Evolutionary conservation across 192 early-diverging fungal genomes (phyloP), one percentile per base, ranked within the genome.

Genomic region (Coemansia reversa): DNA sequence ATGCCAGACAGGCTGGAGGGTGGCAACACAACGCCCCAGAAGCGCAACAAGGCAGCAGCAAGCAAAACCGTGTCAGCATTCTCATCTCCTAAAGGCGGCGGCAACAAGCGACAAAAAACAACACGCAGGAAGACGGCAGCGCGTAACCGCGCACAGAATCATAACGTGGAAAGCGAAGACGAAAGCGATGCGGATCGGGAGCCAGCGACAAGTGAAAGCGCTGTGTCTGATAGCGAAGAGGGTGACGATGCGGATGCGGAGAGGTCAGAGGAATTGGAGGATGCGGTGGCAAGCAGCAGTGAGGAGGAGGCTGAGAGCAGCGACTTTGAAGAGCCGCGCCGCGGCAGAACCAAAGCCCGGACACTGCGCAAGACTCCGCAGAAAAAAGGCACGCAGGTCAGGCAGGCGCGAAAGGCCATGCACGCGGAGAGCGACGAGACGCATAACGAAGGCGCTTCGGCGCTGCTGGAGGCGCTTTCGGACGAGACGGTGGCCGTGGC

Each of bases 401-500:
- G 12, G 35, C 3, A 39, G 33, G 14, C 42, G 32, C 23, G 53
- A 20, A 58, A 58, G 24, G 45, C 24, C 60, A 47, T 14, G 25
- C 18, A 27, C 50, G 61, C 27, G 61, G 53, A 56, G 12, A 8
- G 30, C 30, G 18, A 1, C 20, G 8, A 39, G 24, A 9, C 32
- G 30, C 20, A 23, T 14, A 22, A 60, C 23, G 58, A 53, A 3
- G 23, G 39, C 16, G 8, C 45, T 14, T 76, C 63, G 25, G 51
- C 39, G 60, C 60, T 81, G 51, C 58, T 83, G 42, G 78, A 70
- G 5, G 69, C 83, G 23, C 65, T 89, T 7, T 59, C 86, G 19
- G 76, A 78, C 48, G 75, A 79, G 2, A 74, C 85, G 19, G 66
- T 67, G 1, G 76, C 89, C 20, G 55, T 94, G 22, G 87, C 89